A percentile compares a stretch with the other conserved stretches of the same genome.
These are phyloP conservation scores for Stylonectria norvegica DNA, from an alignment of 2,329 filamentous ascomycete species.

Conservation along the genomic window DNA sequence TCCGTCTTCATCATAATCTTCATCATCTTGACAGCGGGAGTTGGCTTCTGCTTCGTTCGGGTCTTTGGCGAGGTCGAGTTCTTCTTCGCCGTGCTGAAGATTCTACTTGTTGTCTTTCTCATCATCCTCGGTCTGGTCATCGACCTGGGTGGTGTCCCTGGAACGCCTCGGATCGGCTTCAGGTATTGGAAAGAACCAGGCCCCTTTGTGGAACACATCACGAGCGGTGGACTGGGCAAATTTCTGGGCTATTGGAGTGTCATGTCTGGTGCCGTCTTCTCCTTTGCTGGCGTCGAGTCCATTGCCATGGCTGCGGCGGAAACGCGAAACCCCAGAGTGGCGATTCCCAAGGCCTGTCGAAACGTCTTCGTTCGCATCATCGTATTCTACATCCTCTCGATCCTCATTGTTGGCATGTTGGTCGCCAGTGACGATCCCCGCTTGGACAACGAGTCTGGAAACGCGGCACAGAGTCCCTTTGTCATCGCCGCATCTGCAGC, in stretches of 20 bases:
- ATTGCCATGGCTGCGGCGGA: constrained; percentile 61
- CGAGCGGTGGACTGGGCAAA: constrained; percentile 53
- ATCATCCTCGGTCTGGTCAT: constrained; percentile 61
- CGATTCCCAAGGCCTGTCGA: constrained; percentile 53
- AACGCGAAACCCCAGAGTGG: constrained; percentile 52
- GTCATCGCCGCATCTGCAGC: constrained; percentile 70
- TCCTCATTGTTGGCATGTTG: constrained; percentile 68
- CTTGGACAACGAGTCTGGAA: constrained; percentile 44
- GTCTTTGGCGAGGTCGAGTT: constrained; percentile 60
- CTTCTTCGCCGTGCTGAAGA: constrained; percentile 51
- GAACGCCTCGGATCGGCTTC: constrained; percentile 60
- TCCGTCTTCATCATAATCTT: constrained; percentile 45
- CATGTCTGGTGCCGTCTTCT: constrained; percentile 62
- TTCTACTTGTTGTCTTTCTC: constrained; percentile 59
- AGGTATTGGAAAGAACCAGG: constrained; percentile 67
- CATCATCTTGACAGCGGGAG: constrained; percentile 50
- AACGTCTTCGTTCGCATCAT: constrained; percentile 57
- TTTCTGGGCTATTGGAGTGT: constrained; percentile 66
- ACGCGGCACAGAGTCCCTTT: constrained; percentile 51
- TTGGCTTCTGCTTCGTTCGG: constrained; percentile 56
- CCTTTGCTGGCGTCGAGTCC: constrained; percentile 63
- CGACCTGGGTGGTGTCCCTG: constrained; percentile 59
- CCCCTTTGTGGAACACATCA: constrained; percentile 64
- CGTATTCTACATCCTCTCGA: constrained; percentile 61
- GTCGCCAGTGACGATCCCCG: constrained; percentile 57